Evolutionary conservation across 768 basidiomycete genomes (phyloP).

Genomic region (Chalciporus chontae): DNA sequence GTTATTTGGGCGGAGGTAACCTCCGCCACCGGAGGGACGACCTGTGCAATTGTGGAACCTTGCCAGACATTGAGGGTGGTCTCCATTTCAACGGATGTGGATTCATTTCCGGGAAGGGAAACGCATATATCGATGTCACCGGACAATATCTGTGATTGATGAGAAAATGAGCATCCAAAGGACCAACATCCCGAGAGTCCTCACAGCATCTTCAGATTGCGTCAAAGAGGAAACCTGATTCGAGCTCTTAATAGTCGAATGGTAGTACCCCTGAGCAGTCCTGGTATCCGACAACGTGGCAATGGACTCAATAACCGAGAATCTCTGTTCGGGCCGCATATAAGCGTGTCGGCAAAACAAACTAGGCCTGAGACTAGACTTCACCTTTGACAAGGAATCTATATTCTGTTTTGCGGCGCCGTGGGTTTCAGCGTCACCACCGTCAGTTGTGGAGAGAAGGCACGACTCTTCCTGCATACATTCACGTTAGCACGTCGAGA

Average conservation of each 20-base stretch:
- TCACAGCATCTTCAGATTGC: not conserved
- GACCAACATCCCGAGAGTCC: not conserved
- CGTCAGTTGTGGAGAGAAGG: not conserved
- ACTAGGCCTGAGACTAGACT: not conserved
- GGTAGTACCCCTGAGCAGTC: not conserved
- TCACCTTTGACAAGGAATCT: conserved; percentile 7
- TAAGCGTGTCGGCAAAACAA: conserved; percentile 19
- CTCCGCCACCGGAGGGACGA: not conserved
- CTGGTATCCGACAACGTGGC: not conserved
- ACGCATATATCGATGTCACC: not conserved
- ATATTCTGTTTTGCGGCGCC: not conserved
- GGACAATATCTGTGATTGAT: not conserved
- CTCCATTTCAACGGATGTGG: not conserved
- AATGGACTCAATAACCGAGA: not conserved
- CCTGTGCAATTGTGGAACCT: not conserved
- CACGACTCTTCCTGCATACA: conserved; percentile 12
- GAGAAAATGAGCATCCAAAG: too few species aligned
- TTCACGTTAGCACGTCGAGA: not conserved
- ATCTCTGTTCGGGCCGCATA: conserved; percentile 11
- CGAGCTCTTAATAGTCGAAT: not conserved
- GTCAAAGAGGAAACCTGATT: not conserved
- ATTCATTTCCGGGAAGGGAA: not conserved
- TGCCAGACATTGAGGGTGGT: not conserved
- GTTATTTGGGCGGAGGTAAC: not conserved
- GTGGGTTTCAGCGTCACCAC: not conserved